Evolutionary conservation across 805 yeast species (phyloP), one percentile per base, ranked within the genome.

Genomic region (Candida coquimbonensis): DNA sequence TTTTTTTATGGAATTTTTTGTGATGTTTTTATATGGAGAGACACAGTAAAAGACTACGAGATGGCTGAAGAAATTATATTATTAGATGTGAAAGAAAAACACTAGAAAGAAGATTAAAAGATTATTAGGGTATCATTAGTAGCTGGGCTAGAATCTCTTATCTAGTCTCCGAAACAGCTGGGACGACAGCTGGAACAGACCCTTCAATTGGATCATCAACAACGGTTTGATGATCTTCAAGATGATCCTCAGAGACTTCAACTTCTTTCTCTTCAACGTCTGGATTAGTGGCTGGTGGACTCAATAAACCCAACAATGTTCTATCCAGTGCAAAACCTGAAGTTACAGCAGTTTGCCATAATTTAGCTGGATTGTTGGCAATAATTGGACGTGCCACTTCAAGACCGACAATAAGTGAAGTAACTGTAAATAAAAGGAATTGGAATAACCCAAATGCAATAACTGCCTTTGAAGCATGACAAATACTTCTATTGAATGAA

Each of bases 361-460:
- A 36, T 14, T 35, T n/a, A 9, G 21, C 24, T 11, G 39, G 27
- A 26, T 36, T 34, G 16, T 25, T 11, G 7, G 11, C 13, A 8
- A 44, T 27, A 5, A 45, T 21, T 27, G 52, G 49, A 25, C 32
- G 39, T 3, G 48, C 43, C 29, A 43, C 48, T 33, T 42, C 47
- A 7, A 50, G 11, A 4, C 49, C 50, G 21, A 52, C 14, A 6
- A 52, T 21, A 7, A 46, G 36, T 16, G 51, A 24, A 2, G 53
- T 42, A 25, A 44, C 16, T 4, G 49, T 12, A 38, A 53, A 55
- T 9, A 53, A 42, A 4, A 42, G 31, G 46, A 52, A 55, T 33
- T 47, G 48, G 39, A 55, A 49, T 3, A 52, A 41, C 19, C 49
- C 53, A 40, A 55, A 52, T 6, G 56, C 59, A 38, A 55, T 52